Conservation (phyloP, 805 yeast species). For the Kuraishia borneana region DNA sequence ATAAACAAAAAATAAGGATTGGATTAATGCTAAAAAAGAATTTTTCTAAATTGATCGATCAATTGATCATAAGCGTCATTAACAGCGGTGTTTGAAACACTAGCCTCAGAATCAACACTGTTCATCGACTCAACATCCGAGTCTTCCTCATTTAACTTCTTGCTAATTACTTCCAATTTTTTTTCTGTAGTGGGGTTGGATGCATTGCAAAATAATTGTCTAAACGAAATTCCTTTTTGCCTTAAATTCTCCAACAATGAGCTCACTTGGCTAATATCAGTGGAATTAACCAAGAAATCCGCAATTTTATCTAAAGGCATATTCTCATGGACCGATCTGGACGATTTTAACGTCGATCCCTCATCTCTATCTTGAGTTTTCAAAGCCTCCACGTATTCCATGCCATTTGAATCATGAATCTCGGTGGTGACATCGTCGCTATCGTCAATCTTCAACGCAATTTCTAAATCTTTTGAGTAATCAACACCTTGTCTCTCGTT, state of each 20-base stretch:
- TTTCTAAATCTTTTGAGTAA: background rate
- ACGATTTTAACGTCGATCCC: conserved; percentile 14
- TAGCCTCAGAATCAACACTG: background rate
- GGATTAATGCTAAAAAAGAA: no score
- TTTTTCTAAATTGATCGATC: background rate
- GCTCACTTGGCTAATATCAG: conserved; percentile 24
- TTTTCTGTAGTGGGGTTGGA: background rate
- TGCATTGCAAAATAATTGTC: conserved; percentile 14
- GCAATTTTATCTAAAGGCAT: conserved; percentile 21
- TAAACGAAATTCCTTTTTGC: conserved; percentile 26
- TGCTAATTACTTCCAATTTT: background rate
- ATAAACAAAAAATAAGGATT: background rate
- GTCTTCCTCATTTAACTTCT: background rate
- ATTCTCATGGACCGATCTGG: conserved; percentile 1
- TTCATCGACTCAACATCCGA: background rate
- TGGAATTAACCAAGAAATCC: conserved; percentile 22
- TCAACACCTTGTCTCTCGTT: conserved; percentile 2
- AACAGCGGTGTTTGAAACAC: background rate
- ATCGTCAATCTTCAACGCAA: no score
- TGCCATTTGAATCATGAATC: background rate
- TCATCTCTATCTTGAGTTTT: conserved; percentile 26
- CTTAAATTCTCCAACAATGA: conserved; percentile 26
- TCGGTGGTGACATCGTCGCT: conserved; percentile 5
- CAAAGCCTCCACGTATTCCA: conserved; percentile 8
- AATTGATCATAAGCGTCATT: background rate